Evolutionary conservation across 2,329 filamentous ascomycete genomes (phyloP).

Genomic region (Calonectria leucothoes): DNA sequence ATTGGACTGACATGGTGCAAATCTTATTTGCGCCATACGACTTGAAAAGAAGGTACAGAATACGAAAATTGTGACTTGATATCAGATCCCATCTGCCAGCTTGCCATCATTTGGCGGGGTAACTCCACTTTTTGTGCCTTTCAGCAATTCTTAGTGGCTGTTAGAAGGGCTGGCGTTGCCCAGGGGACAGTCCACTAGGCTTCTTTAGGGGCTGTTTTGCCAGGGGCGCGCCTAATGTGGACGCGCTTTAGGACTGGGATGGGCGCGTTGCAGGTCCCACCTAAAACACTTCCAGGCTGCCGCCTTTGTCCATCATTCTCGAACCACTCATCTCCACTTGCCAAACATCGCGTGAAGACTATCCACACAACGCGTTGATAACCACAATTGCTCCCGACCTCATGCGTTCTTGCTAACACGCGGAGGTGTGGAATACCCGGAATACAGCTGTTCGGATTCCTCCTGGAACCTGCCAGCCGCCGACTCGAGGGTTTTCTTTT

Average conservation of each 20-base stretch:
- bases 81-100: neutral
- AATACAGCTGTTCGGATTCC: slow-evolving; percentile 33
- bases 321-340: slow-evolving; percentile 20
- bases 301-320: neutral
- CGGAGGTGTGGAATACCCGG: slow-evolving; percentile 24
- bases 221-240: slow-evolving; percentile 28
- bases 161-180: slow-evolving; percentile 30
- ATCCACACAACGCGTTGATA: neutral
- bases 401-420: slow-evolving; percentile 32
- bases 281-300: slow-evolving; percentile 6
- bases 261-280: slow-evolving; percentile 17
- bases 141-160: neutral
- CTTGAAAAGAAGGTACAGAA: neutral
- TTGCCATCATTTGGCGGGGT: slow-evolving; percentile 22
- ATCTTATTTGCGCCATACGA: neutral
- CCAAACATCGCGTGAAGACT: slow-evolving; percentile 36
- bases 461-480: slow-evolving; percentile 27
- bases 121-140: neutral
- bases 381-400: slow-evolving; percentile 17
- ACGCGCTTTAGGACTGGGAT: slow-evolving; percentile 25
- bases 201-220: slow-evolving; percentile 24
- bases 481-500: slow-evolving; percentile 22
- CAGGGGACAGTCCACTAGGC: slow-evolving; percentile 34
- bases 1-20: neutral
- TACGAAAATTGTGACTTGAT: neutral